Evolutionary conservation across 352 stramenopile genomes (phyloP), one percentile per base, ranked within the genome.

Genomic region (Peronospora belbahrii): DNA sequence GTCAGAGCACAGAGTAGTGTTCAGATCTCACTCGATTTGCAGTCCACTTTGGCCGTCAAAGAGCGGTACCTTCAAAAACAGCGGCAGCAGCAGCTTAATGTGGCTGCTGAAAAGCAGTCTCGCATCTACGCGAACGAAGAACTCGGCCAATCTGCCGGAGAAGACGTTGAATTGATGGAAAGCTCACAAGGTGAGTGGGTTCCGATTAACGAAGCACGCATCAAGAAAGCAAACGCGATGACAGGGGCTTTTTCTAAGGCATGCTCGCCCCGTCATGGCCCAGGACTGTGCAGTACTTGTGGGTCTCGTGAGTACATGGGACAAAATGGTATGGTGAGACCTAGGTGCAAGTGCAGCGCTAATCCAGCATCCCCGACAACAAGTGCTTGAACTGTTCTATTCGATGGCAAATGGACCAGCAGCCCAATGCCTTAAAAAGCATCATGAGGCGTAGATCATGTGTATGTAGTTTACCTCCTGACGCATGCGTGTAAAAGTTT

Each of bases 131-230:
- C 51, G n/a, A 72, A 42, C 18, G 63, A 54, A 40, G 54, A 44
- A 19, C 62, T 67, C 7, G 55, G 59, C 24, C 46, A 79, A 24
- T 68, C 58, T 24, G 41, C 58, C 1, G 58, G 52, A 8, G 72
- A 87, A 42, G 62, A 62, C 2, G 49, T 75, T 14, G 76, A 88
- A 47, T 70, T 75, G 44, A 62, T 85, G 31, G 76, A 85, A 44
- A 72, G 59, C 15, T 65, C 59, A 17, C 70, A 73, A 18, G 75
- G 75, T 27, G 62, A 88, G 38, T 88, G 75, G 75, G 59, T 85
- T n/a, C 65, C 67, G 17, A 67, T 63, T 13, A 58, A 65, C 15
- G 42, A 58, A 19, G 15, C 39, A n/a, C 40, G 45, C 18, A 20
- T n/a, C 13, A 48, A 35, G 15, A 57, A 52, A 34, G 28, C 48